Conservation (phyloP, 2,329 filamentous ascomycete species). For the Fusarium succisae region DNA sequence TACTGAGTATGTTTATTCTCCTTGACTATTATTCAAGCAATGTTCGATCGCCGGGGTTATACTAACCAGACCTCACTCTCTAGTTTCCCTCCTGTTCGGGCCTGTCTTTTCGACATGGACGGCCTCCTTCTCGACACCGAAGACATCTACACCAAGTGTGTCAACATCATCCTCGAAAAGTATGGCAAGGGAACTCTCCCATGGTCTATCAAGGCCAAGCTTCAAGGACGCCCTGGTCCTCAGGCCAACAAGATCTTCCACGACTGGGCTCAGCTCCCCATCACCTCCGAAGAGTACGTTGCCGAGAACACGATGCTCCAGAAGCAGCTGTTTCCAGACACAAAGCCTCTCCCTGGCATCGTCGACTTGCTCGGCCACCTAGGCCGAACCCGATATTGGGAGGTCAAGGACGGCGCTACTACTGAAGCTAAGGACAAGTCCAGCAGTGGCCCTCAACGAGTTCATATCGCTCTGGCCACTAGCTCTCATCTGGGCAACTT, state of each 20-base stretch:
- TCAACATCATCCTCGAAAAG: constrained; percentile 82
- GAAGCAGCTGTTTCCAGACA: constrained; percentile 73
- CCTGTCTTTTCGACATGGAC: constrained; percentile 99
- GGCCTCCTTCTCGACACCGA: constrained; percentile 94
- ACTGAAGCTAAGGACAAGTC: constrained; percentile 30
- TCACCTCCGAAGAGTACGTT: constrained; percentile 74
- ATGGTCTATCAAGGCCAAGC: constrained; percentile 91
- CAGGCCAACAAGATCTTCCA: constrained; percentile 66
- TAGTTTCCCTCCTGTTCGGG: constrained; percentile 82
- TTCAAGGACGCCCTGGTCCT: constrained; percentile 69
- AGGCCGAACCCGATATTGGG: constrained; percentile 61
- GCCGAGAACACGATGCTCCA: constrained; percentile 71
- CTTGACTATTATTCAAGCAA: neutral
- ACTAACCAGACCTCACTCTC: constrained; percentile 16
- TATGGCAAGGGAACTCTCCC: constrained; percentile 81
- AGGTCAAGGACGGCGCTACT: constrained; percentile 45
- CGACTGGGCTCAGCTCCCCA: constrained; percentile 87
- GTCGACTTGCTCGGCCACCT: constrained; percentile 71
- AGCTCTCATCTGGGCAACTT: constrained; percentile 79
- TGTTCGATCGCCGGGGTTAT: neutral
- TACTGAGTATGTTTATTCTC: constrained; percentile 53
- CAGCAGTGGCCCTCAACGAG: constrained; percentile 48
- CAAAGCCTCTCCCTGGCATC: constrained; percentile 84
- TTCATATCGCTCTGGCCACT: constrained; percentile 88
- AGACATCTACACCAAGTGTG: constrained; percentile 84